phyloP scores from a whole-genome alignment of 345 rosid genomes.

The Kernera saxatilis region DNA sequence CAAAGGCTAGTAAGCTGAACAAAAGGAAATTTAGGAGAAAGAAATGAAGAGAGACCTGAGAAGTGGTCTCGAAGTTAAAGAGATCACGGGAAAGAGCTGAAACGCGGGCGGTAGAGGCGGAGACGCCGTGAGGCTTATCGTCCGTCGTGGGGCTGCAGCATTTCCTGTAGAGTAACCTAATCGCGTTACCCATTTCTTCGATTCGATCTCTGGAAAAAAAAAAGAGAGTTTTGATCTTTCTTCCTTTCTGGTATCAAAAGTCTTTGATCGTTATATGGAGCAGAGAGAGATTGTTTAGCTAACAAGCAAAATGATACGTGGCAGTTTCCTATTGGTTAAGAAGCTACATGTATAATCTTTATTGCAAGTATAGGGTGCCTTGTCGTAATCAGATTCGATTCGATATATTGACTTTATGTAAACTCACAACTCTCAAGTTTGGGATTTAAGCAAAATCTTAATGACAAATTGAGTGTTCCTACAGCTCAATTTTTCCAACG shows the following conservation, averaged over 20 bases:
- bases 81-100: conserved; percentile 82
- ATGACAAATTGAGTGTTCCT: too few relatives aligned
- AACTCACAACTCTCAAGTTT: too few relatives aligned
- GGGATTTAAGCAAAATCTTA: too few relatives aligned
- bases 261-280: conserved; percentile 18
- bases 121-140: conserved; percentile 48
- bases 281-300: conserved; percentile 15
- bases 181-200: conserved; percentile 50
- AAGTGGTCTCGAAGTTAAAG: conserved; percentile 64
- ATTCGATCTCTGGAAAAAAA: background rate
- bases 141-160: conserved; percentile 43
- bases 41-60: conserved; percentile 45
- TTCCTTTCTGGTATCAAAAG: conserved; percentile 21
- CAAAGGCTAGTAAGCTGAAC: background rate
- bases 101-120: conserved; percentile 47
- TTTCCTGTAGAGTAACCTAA: conserved; percentile 40
- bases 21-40: background rate
- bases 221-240: conserved; percentile 6
- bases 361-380: conserved; percentile 5
- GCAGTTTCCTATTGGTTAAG: background rate
- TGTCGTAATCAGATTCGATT: conserved; percentile 15
- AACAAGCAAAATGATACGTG: conserved; percentile 17
- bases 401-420: background rate
- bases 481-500: too few relatives aligned
- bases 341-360: background rate